A percentile compares a stretch with the other conserved stretches of the same genome.
These are phyloP conservation scores for Warburgia ugandensis DNA, from an alignment of 164 flowering plant genomes.

Conservation along the genomic window DNA sequence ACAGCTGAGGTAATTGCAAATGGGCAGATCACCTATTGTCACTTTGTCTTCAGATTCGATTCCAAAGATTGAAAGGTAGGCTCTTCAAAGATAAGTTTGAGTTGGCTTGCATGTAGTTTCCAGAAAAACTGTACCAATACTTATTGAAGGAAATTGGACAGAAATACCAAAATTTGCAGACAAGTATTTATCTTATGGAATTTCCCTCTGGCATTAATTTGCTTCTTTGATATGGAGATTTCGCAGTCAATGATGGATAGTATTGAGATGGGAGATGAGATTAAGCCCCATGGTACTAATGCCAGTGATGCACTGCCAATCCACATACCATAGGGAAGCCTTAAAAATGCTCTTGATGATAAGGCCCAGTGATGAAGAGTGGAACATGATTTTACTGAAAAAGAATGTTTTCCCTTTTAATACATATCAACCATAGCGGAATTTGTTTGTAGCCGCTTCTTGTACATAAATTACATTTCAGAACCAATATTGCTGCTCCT, in stretches of 20 bases:
- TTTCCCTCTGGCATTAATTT: not conserved
- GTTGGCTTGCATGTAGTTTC: not conserved
- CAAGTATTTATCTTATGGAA: not conserved
- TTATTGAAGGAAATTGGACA: not conserved
- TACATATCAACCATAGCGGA: too few relatives aligned
- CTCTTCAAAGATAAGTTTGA: not conserved
- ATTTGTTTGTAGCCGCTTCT: too few relatives aligned
- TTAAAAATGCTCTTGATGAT: not conserved
- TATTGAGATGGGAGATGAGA: constrained; percentile 8
- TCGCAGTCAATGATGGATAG: constrained; percentile 8
- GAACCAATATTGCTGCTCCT: too few relatives aligned
- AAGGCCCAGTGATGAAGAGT: not conserved
- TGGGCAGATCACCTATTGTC: constrained; percentile 10
- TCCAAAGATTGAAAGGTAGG: constrained; percentile 16
- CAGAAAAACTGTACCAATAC: not conserved
- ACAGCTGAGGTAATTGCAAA: constrained; percentile 4
- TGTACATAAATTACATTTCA: too few relatives aligned
- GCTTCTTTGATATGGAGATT: not conserved
- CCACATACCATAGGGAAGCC: not conserved
- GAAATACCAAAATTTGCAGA: not conserved
- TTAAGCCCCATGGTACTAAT: constrained; percentile 4
- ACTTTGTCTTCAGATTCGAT: constrained; percentile 15
- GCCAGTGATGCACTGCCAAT: not conserved
- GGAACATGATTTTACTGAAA: not conserved
- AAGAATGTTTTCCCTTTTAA: too few relatives aligned